Percentiles rank a stretch among this genome's conserved stretches.
Evolutionary conservation across 1,284 basidiomycete species (phyloP).

Genomic region (Polyporus tsugae): DNA sequence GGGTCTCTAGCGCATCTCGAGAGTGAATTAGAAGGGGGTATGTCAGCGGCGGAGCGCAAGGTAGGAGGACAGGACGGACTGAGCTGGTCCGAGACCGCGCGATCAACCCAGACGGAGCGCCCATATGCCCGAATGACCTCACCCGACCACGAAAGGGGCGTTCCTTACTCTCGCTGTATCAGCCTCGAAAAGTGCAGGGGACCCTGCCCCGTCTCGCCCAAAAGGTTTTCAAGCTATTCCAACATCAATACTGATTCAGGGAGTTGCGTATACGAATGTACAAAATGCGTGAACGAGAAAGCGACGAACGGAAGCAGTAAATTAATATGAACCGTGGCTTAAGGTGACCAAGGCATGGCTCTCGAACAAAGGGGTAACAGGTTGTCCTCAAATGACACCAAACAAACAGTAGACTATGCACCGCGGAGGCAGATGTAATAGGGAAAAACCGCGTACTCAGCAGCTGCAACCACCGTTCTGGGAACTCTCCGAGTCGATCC

Average conservation of each 20-base stretch:
- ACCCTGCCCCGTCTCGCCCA: neutral
- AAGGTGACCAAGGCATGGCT: constrained; percentile 24
- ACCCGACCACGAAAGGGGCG: constrained; percentile 13
- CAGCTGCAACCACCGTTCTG: constrained; percentile 96
- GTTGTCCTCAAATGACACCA: constrained; percentile 32
- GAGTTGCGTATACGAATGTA: constrained; percentile 38
- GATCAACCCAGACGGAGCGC: constrained; percentile 23
- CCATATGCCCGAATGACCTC: constrained; percentile 30
- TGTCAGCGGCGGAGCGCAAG: constrained; percentile 19
- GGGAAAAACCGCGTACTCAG: constrained; percentile 48
- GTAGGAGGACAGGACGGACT: constrained; percentile 13
- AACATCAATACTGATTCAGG: constrained; percentile 34
- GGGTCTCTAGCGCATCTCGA: constrained; percentile 23
- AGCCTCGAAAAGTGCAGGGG: no score
- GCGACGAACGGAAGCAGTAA: constrained; percentile 34
- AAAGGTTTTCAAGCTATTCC: constrained; percentile 24
- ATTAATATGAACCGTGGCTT: constrained; percentile 35
- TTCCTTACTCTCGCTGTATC: neutral
- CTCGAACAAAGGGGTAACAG: constrained; percentile 37
- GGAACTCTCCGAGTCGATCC: constrained; percentile 92
- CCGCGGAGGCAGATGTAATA: constrained; percentile 10
- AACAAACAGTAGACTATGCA: constrained; percentile 18
- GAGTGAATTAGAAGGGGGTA: constrained; percentile 8
- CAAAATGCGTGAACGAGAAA: constrained; percentile 32
- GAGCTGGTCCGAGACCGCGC: constrained; percentile 7